Base-by-base conservation (phyloP, 768 basidiomycete genomes). In the Zangia roseola region DNA sequence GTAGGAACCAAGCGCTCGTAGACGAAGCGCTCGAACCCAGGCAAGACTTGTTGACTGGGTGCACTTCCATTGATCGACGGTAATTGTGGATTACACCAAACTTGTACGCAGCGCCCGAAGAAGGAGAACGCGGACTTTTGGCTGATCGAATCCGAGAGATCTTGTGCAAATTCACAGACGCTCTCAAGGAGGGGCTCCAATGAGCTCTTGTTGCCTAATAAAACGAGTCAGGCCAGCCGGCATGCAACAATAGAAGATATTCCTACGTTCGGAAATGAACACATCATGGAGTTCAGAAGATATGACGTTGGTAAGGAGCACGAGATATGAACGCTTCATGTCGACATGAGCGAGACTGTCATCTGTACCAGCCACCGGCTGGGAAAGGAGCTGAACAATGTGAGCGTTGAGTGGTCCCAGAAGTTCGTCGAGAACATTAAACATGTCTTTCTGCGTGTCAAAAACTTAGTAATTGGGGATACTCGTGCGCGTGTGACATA, bases 11-110 rank as follows among this genome's bases (percentile, higher is more conserved):
- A 69, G 12, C 84, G 81, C 53, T 94, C 88, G 60, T 98, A 98
- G 25, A 95, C 80, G 64, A 94, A 94, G 13, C 82, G 79, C 57
- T 97, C 94, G 57, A 97, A 97, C 1, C 95, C 94, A 10, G 93
- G 92, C 37, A 98, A 69, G 10, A 75, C 71, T 21, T 58, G 59
- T 28, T 59, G 63, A 31, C 44, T 51, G 14, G 53, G 53, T 14
- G 73, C 72, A 42, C 74, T 72, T 19, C 75, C 67, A 3, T 59
- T 54, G 3, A 62, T 38, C 20, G 62, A 43, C 23, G 71, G 55
- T 34, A 71, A 61, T 40, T 69, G 63, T 20, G 78, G 76, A 47
- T 79, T 81, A 31, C 83, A 86, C 87, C 91, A 93, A 13, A 76
- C 73, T 19, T 72, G 71, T 30, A 89, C 79, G 45, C 82, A 83